Conservation (phyloP, 106 monocot genomes). For the Gastrodia elata region DNA sequence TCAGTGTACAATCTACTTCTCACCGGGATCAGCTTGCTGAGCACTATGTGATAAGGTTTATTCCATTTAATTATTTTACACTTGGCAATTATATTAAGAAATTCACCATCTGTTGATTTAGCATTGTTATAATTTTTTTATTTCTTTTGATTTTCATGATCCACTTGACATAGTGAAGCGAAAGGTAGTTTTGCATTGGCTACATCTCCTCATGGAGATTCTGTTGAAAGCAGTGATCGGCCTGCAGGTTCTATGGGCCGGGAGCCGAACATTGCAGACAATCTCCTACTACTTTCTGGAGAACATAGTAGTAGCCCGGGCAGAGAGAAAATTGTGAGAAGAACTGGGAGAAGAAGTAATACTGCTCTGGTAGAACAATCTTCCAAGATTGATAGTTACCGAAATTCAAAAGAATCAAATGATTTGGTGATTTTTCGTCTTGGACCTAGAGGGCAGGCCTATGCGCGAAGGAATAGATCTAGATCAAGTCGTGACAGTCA, state of each 20-base stretch:
- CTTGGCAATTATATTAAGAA: not conserved
- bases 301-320: constrained; percentile 35
- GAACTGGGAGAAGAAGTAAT: constrained; percentile 36
- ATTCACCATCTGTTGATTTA: not conserved
- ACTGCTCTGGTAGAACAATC: constrained; percentile 24
- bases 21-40: constrained; percentile 48
- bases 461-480: constrained; percentile 68
- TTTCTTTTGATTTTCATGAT: not conserved
- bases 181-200: constrained; percentile 78
- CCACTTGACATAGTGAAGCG: constrained; percentile 43
- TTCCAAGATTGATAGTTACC: constrained; percentile 23
- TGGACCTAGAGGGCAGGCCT: constrained; percentile 75
- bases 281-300: constrained; percentile 66
- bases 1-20: constrained; percentile 83
- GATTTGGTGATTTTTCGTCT: constrained; percentile 58
- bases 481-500: constrained; percentile 48
- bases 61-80: not conserved
- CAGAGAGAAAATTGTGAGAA: constrained; percentile 33
- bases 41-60: constrained; percentile 50
- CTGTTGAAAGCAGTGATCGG: constrained; percentile 76
- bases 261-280: constrained; percentile 82
- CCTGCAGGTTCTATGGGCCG: constrained; percentile 35
- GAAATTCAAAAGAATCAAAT: constrained; percentile 49
- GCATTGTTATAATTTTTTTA: not conserved
- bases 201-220: constrained; percentile 81